A percentile compares a stretch with the other conserved stretches of the same genome.
These are phyloP conservation scores for Tulasnella sp. DNA, from an alignment of 768 basidiomycete species.

Conservation along the genomic window DNA sequence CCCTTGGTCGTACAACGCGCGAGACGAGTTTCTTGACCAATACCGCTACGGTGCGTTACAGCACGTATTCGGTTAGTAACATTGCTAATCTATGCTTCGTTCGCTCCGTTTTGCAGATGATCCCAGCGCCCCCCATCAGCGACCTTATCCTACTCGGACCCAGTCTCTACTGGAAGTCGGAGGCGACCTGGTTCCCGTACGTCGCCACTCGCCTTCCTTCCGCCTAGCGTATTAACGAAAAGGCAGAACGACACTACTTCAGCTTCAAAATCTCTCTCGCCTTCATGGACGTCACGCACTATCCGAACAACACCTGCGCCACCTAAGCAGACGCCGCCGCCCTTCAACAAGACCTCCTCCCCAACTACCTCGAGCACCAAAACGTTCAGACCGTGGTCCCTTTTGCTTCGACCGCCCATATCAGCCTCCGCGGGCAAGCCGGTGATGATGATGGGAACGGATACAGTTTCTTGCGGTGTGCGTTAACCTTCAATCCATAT, in stretches of 20 bases:
- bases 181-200: slow-evolving; percentile 35
- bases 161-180: slow-evolving; percentile 56
- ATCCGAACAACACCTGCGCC: slow-evolving; percentile 27
- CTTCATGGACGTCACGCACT: slow-evolving; percentile 26
- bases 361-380: slow-evolving; percentile 17
- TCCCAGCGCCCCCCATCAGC: slow-evolving; percentile 10
- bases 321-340: background rate
- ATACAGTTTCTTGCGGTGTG: slow-evolving; percentile 53
- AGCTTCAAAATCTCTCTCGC: slow-evolving; percentile 12
- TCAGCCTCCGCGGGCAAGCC: slow-evolving; percentile 42
- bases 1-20: no score
- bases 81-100: no score
- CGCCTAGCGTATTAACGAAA: slow-evolving; percentile 51
- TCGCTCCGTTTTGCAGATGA: no score
- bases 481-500: slow-evolving; percentile 33
- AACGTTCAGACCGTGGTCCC: background rate
- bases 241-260: background rate
- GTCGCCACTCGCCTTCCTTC: slow-evolving; percentile 47
- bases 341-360: slow-evolving; percentile 16
- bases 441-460: slow-evolving; percentile 67
- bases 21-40: no score
- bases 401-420: background rate
- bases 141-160: slow-evolving; percentile 55
- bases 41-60: no score
- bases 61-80: no score